Evolutionary conservation across 768 basidiomycete genomes (phyloP), one percentile per base, ranked within the genome.

Genomic region (Astraeus odoratus): DNA sequence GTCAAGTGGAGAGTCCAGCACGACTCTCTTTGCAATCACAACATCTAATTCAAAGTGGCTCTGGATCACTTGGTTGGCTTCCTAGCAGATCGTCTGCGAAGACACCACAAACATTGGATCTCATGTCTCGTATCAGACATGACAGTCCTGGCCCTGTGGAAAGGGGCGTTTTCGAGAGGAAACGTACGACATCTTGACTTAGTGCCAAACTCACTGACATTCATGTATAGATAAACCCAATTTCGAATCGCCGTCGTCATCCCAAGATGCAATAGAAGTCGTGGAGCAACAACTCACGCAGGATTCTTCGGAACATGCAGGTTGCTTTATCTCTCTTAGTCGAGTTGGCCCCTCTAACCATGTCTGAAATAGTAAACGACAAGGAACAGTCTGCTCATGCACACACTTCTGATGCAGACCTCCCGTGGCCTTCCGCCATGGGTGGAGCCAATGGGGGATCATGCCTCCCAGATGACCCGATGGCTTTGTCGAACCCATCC

Each of bases 241-340:
- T 41, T 61, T 68, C 22, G 36, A 51, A 15, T 59, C 65, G 22
- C 69, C 69, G 15, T 53, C 53, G 13, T 60, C 52, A 27, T 75
- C 74, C 6, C 67, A 69, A 44, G 63, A 61, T 27, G 69, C n/a
- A n/a, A n/a, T n/a, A n/a, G n/a, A n/a, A n/a, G n/a, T 59, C 9
- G 75, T 78, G 18, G 73, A 75, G 50, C 61, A 63, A 24, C 72
- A 76, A n/a, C 63, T 78, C 25, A 76, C 75, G 1, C 74, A 75
- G 54, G 59, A 52, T 10, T 31, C 30, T 31, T 5, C 10, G 52
- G 48, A 3, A 44, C 60, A 34, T 56, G 56, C 9, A 26, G 25
- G 19, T 29, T 12, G 30, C 4, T 12, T 31, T 31, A 5, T 5
- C 30, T 12, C 30, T 31, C 30, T n/a, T n/a, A n/a, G n/a, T n/a